A percentile compares a stretch with the other conserved stretches of the same genome.
These are phyloP conservation scores for Zelonia costaricensis DNA, from an alignment of 208 protist genomes.

Conservation along the genomic window DNA sequence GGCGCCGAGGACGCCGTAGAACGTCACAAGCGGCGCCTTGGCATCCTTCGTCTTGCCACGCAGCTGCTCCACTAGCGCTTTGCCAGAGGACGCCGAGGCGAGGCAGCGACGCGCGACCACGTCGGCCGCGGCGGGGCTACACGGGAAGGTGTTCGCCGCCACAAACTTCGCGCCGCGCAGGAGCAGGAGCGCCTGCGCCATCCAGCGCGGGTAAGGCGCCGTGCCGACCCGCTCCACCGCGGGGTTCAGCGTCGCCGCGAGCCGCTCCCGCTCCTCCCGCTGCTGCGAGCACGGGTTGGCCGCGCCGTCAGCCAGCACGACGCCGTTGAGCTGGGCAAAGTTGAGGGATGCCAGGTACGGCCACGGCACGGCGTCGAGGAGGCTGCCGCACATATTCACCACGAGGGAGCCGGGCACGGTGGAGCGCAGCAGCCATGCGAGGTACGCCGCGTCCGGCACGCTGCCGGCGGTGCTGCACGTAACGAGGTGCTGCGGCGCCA, in stretches of 20 bases:
- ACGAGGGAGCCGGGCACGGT: constrained; percentile 16
- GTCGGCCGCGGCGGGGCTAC: constrained; percentile 38
- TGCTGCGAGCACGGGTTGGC: constrained; percentile 48
- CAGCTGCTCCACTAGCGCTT: constrained; percentile 37
- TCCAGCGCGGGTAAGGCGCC: constrained; percentile 31
- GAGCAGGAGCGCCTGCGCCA: constrained; percentile 62
- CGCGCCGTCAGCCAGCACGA: constrained; percentile 37
- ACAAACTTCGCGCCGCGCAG: constrained; percentile 66
- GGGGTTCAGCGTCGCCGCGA: background rate
- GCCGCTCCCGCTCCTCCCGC: constrained; percentile 56
- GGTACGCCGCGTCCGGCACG: constrained; percentile 39
- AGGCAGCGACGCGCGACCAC: constrained; percentile 41
- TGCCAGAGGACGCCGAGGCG: constrained; percentile 36
- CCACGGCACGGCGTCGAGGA: constrained; percentile 40
- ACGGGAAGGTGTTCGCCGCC: constrained; percentile 40
- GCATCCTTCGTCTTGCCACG: constrained; percentile 32
- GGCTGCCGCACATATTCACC: constrained; percentile 47
- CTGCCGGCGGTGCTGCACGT: constrained; percentile 32
- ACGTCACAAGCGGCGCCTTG: constrained; percentile 33
- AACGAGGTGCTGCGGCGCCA: constrained; percentile 36
- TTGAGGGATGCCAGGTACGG: constrained; percentile 32
- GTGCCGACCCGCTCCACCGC: background rate
- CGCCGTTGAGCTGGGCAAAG: constrained; percentile 53
- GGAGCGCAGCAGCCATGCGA: constrained; percentile 39
- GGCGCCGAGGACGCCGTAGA: constrained; percentile 32